phyloP scores from a whole-genome alignment of 495 filamentous ascomycete species.

The Immersiella caudata region DNA sequence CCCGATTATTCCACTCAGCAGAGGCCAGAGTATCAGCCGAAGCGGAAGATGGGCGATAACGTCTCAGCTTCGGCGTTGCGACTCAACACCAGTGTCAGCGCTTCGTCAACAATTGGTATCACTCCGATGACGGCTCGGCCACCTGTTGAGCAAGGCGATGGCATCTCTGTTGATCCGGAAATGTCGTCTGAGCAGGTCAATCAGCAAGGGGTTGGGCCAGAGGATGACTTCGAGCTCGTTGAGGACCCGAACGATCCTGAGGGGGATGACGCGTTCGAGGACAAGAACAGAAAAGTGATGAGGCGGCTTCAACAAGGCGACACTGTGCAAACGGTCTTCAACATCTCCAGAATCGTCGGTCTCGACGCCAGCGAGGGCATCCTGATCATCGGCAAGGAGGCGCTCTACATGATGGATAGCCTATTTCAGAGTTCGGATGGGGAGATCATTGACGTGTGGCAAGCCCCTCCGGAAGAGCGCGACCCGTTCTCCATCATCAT shows the following conservation, averaged over 20 bases:
- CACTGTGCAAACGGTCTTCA: conserved; percentile 90
- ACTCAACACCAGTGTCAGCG: conserved; percentile 45
- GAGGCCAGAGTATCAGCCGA: conserved; percentile 81
- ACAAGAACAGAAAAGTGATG: conserved; percentile 98
- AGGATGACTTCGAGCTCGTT: conserved; percentile 93
- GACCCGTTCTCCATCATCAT: conserved; percentile 96
- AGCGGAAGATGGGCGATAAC: conserved; percentile 58
- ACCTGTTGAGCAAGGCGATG: conserved; percentile 27
- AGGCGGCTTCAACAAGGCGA: conserved; percentile 89
- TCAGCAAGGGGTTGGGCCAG: conserved; percentile 52
- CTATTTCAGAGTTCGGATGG: conserved; percentile 93
- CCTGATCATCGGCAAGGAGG: conserved; percentile 88
- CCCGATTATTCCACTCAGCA: conserved; percentile 69
- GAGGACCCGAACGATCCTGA: conserved; percentile 78
- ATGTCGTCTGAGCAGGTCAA: conserved; percentile 19
- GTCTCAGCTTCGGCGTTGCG: conserved; percentile 38
- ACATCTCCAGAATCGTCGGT: conserved; percentile 90
- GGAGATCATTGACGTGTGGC: conserved; percentile 93
- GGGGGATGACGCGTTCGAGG: conserved; percentile 84
- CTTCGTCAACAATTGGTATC: conserved; percentile 17
- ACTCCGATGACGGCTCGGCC: conserved; percentile 25
- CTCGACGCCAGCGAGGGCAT: conserved; percentile 91
- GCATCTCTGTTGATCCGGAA: conserved; percentile 33
- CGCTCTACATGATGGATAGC: conserved; percentile 90
- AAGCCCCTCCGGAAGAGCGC: conserved; percentile 88